Evolutionary conservation across 345 rosid genomes (phyloP), one percentile per base, ranked within the genome.

Genomic region (Trapa bicornis): DNA sequence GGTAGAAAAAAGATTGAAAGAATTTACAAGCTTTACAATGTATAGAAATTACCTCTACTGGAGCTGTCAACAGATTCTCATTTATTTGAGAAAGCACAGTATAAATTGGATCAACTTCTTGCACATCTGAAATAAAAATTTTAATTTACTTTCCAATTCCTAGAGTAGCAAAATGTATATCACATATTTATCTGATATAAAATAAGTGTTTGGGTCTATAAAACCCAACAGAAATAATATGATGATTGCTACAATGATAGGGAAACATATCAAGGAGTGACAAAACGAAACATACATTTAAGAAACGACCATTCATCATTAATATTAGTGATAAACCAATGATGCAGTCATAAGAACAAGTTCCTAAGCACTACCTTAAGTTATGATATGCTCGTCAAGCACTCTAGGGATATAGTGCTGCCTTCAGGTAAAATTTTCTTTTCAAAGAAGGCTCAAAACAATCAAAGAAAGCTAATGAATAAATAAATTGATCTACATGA

Each of bases 21-120:
- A 17, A 56, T 6, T 43, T 33, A 35, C n/a, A 13, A 75, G 62
- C 3, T 13, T 61, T 37, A 4, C 7, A 35, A 54, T 64, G 32
- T 2, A 16, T 33, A 64, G 73, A 61, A 37, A 42, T 32, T 67
- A 87, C 97, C 89, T 78, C 81, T 50, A 50, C 71, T 65, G 72
- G 78, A 42, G 81, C 77, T 37, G 81, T 68, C 67, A 87, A 42
- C 69, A 88, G 72, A 72, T 86, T 88, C 68, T 87, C 83, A 72
- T 90, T 82, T 37, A 90, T 76, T 38, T 77, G 76, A 1, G 81
- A 72, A 56, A 93, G 78, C 61, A 15, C 80, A 37, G 77, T 73
- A 82, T 90, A 88, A 0, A 84, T 75, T 68, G 65, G 74, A 75
- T 78, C 78, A 75, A 68, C 73, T 13, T 75, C 89, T 68, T 82